phyloP scores from a whole-genome alignment of 331 rosid genomes.

The Acacia concinna region DNA sequence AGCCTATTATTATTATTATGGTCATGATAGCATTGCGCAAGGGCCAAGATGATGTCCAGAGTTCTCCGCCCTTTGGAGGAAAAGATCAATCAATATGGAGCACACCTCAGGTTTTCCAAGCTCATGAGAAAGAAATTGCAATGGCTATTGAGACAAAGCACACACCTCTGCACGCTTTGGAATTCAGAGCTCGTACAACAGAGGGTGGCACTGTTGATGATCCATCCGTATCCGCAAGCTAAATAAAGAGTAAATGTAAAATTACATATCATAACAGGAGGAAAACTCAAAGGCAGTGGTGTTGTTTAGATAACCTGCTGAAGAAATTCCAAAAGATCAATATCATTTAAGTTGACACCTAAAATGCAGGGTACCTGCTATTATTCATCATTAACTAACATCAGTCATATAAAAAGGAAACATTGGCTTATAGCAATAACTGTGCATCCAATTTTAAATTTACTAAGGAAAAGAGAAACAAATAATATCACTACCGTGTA shows the following conservation, averaged over 20 bases:
- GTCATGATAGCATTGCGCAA: not conserved
- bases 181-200: conserved; percentile 78
- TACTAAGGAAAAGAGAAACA: not conserved
- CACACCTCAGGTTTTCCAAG: conserved; percentile 9
- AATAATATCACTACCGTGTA: not conserved
- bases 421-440: conserved; percentile 14
- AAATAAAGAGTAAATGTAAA: conserved; percentile 20
- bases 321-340: conserved; percentile 89
- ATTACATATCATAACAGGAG: conserved; percentile 7
- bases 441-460: not conserved
- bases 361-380: conserved; percentile 87
- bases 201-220: conserved; percentile 88
- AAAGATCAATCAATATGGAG: conserved; percentile 11
- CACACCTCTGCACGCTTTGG: conserved; percentile 92
- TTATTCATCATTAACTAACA: conserved; percentile 17
- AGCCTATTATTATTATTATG: not conserved
- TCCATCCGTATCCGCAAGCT: conserved; percentile 98
- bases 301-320: conserved; percentile 76
- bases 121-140: conserved; percentile 4
- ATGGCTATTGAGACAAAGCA: conserved; percentile 21
- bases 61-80: conserved; percentile 9
- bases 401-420: conserved; percentile 21
- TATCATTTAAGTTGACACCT: conserved; percentile 77
- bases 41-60: not conserved
- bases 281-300: conserved; percentile 17